Percentiles rank a stretch among this genome's conserved stretches.
Evolutionary conservation across 2,329 filamentous ascomycete genomes (phyloP).

Genomic region (Dothidotthia symphoricarpi): DNA sequence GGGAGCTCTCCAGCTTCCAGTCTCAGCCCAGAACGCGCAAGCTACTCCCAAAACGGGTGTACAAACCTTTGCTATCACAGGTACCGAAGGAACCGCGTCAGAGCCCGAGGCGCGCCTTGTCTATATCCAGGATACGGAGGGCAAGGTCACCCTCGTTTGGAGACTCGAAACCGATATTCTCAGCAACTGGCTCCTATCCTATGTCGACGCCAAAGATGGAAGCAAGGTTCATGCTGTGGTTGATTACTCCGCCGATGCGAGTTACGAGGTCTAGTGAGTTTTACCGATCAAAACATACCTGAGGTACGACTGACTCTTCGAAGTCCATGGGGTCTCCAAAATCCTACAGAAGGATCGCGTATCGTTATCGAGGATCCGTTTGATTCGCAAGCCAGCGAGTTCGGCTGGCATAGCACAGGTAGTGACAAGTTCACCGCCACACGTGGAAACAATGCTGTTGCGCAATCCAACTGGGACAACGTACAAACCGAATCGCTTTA

Average conservation of each 20-base stretch:
- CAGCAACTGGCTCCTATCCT: slow-evolving; percentile 60
- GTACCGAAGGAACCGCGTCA: slow-evolving; percentile 50
- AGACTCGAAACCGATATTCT: slow-evolving; percentile 58
- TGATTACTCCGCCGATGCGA: slow-evolving; percentile 58
- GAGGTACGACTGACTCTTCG: slow-evolving; percentile 6
- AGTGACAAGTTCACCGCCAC: slow-evolving; percentile 50
- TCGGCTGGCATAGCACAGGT: slow-evolving; percentile 53
- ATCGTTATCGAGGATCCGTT: slow-evolving; percentile 45
- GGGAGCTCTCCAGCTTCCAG: slow-evolving; percentile 43
- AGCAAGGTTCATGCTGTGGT: slow-evolving; percentile 54
- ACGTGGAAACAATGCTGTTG: slow-evolving; percentile 57
- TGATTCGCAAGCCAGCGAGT: slow-evolving; percentile 42
- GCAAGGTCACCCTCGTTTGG: slow-evolving; percentile 54
- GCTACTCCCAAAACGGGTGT: slow-evolving; percentile 39
- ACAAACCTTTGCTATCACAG: slow-evolving; percentile 48
- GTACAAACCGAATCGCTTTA: background rate
- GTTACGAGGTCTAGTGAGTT: slow-evolving; percentile 54
- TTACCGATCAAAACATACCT: background rate
- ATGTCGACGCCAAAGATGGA: slow-evolving; percentile 53
- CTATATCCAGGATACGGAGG: slow-evolving; percentile 54
- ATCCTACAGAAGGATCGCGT: slow-evolving; percentile 50
- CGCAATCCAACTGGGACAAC: slow-evolving; percentile 47
- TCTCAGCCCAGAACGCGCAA: slow-evolving; percentile 43
- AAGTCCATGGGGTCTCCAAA: slow-evolving; percentile 48
- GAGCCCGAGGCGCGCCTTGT: slow-evolving; percentile 58